Evolutionary conservation across 345 rosid species (phyloP).

Genomic region (Boechera stricta): DNA sequence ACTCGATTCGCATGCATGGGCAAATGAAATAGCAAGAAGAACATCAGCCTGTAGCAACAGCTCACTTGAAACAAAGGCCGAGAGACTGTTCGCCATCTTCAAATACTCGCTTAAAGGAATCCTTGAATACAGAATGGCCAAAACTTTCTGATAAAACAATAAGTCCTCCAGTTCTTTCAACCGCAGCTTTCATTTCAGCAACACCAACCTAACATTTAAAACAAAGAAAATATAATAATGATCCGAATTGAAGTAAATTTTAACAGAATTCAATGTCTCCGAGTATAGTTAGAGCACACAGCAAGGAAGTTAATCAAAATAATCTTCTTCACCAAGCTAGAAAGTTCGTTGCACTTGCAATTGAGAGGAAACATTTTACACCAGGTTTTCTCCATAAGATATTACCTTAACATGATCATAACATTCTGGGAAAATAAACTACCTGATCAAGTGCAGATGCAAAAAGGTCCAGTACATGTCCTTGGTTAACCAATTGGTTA

Average conservation of each 20-base stretch:
- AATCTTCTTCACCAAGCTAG: slow-evolving; percentile 25
- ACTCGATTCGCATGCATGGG: slow-evolving; percentile 15
- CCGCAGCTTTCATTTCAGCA: slow-evolving; percentile 98
- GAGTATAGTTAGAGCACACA: slow-evolving; percentile 9
- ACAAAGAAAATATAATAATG: background rate
- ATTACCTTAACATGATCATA: slow-evolving; percentile 17
- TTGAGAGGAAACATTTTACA: slow-evolving; percentile 2
- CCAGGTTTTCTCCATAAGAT: slow-evolving; percentile 14
- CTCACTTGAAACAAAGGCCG: slow-evolving; percentile 96
- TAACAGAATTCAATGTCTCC: background rate
- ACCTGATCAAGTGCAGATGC: slow-evolving; percentile 99
- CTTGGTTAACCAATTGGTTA: slow-evolving; percentile 96
- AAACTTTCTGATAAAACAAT: slow-evolving; percentile 98
- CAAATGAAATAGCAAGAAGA: slow-evolving; percentile 26
- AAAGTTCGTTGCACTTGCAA: slow-evolving; percentile 24
- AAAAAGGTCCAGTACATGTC: slow-evolving; percentile 96
- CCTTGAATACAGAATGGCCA: slow-evolving; percentile 97
- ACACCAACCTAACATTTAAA: slow-evolving; percentile 75
- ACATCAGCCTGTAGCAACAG: slow-evolving; percentile 13
- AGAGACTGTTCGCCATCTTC: slow-evolving; percentile 94
- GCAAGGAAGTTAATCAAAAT: slow-evolving; percentile 1
- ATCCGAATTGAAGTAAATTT: background rate
- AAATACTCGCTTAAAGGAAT: slow-evolving; percentile 90
- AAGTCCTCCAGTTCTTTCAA: slow-evolving; percentile 97
- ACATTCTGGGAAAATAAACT: slow-evolving; percentile 22